Base-by-base conservation (phyloP, 2,329 filamentous ascomycete species). In the Paecilomyces formosus region DNA sequence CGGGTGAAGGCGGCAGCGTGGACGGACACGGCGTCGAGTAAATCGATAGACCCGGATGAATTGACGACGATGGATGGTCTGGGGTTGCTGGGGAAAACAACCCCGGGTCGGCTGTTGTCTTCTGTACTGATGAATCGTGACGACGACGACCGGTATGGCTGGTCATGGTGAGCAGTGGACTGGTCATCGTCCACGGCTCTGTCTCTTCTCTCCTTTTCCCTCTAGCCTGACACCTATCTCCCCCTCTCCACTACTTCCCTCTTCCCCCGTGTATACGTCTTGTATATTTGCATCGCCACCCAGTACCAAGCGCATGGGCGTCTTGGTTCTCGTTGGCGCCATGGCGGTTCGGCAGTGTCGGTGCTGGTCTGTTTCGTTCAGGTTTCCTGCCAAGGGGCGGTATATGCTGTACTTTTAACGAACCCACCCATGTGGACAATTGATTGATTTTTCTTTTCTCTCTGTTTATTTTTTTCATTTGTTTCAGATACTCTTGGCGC, bases 1-100 rank as follows among this genome's bases (percentile, higher is more conserved):
- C 73, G 53, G 66, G 70, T 50, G 72, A 70, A 33, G 60, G 60
- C 35, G 61, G 65, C 60, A 64, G 65, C 57, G 65, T 68, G 55
- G 74, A 75, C 58, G 68, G 63, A 65, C 69, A 70, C 60, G 70
- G 69, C 39, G 72, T 74, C 53, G 73, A 75, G 64, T 75, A 73
- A 71, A 64, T 28, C 12, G 18, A 55, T 13, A 6, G 35, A 8
- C 35, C 4, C 35, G 13, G 39, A 45, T 45, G n/a, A 45, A 45
- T 21, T 45, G 39, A 45, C 7, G 39, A 18, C 15, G 15, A 18
- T 7, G 3, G n/a, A 18, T 6, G n/a, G 39, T 45, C 39, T 21
- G n/a, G 39, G 39, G 39, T 21, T 45, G 39, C 8, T n/a, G 39
- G 39, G 39, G 39, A 45, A 45, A 21, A 31, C 39, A 18, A 45